These are phyloP conservation scores for Ogataea paraovalis DNA, from an alignment of 805 yeast species.

Conservation along the genomic window DNA sequence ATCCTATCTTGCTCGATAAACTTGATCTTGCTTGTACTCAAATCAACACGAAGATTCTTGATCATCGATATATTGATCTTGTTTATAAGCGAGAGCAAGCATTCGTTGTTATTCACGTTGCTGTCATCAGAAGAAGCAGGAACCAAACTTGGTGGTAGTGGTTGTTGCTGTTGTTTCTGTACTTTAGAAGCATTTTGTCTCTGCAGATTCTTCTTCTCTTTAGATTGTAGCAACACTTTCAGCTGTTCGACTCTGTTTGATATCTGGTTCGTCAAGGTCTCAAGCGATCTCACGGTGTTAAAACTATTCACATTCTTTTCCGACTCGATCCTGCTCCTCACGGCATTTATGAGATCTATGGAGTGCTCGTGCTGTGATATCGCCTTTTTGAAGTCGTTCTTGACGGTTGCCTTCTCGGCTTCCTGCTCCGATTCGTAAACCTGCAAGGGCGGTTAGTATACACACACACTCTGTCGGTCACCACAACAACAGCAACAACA, in stretches of 20 bases:
- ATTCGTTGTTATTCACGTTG: not conserved
- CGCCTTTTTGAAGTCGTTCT: slow-evolving; percentile 41
- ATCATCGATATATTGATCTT: slow-evolving; percentile 20
- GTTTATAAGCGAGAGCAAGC: slow-evolving; percentile 3
- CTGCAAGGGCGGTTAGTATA: slow-evolving; percentile 20
- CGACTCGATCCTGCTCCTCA: slow-evolving; percentile 11
- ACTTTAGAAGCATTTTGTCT: slow-evolving; percentile 2
- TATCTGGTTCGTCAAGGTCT: slow-evolving; percentile 22
- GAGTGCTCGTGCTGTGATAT: slow-evolving; percentile 37
- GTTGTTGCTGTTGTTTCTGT: slow-evolving; percentile 2
- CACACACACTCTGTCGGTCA: too few relatives aligned
- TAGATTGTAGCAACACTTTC: slow-evolving; percentile 10
- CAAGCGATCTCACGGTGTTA: slow-evolving; percentile 20
- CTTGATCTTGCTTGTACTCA: slow-evolving; percentile 19
- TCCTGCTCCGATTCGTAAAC: slow-evolving; percentile 47
- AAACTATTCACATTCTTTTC: slow-evolving; percentile 16
- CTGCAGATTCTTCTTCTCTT: slow-evolving; percentile 11
- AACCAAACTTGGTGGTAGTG: not conserved
- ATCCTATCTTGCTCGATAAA: slow-evolving; percentile 26
- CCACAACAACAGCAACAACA: too few relatives aligned
- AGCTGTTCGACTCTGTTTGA: slow-evolving; percentile 22
- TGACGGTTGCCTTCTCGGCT: slow-evolving; percentile 47
- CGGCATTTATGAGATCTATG: slow-evolving; percentile 28
- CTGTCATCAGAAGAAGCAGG: not conserved
- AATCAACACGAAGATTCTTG: slow-evolving; percentile 24